Base-by-base conservation (phyloP, 163 green algal genomes). In the Botryococcus braunii region DNA sequence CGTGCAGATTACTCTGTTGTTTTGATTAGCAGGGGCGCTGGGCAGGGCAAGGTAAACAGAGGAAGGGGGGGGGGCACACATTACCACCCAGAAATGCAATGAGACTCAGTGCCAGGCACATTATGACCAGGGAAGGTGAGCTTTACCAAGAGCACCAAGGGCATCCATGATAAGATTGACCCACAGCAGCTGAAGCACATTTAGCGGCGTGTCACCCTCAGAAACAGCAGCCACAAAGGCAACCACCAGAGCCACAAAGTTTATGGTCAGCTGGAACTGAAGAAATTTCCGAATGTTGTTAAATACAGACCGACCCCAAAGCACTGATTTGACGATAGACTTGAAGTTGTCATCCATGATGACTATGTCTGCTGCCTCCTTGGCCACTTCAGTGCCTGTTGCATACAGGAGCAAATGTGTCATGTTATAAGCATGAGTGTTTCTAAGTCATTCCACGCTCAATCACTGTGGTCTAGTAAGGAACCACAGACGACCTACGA, bases 141-240 rank as follows among this genome's bases (percentile, higher is more conserved):
- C n/a, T n/a, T n/a, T n/a, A 83, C 77, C 88, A 49, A 96, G 79
- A 5, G 94, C 94, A 25, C 86, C 94, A 64, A 96, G 77, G 11
- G 85, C 89, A 79, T 98, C 94, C 94, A 99, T 99, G 78, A 99
- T 98, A 25, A 99, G 86, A 82, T 99, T 99, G 57, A 99, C 92
- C 94, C 94, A 99, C 63, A 99, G 88, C 71, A 99, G 85, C 78
- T 93, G 85, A 66, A 97, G 82, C 68, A 97, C 91, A 65, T 92
- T 97, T 48, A 99, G 84, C 11, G 94, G 94, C 62, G 88, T 88
- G 56, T 91, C 79, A 38, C 87, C 85, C 35, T 80, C 87, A 46
- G 86, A 78, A n/a, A 97, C 69, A 3, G 94, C 91, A 13, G 91
- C 84, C 27, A 97, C 79, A 73, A 98, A 97, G 34, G 91, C 87